Base-by-base conservation (phyloP, 1,284 basidiomycete species). In the Rhodotorula sp. region DNA sequence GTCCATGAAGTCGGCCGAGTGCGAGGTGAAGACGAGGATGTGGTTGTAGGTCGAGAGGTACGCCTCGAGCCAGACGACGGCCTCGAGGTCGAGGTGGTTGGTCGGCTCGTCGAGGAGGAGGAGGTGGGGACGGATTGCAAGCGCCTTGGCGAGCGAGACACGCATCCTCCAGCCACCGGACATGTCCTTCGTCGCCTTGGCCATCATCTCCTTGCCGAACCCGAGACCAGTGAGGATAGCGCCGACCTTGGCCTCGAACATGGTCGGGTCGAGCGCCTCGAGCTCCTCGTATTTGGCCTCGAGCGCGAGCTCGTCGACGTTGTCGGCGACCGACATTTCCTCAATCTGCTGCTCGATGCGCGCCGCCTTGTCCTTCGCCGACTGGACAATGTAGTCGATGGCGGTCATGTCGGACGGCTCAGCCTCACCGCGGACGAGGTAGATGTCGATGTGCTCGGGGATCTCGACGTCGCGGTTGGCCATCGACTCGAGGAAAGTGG, bases 1-100 rank as follows among this genome's bases (percentile, higher is more conserved):
- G 84, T 98, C 96, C 93, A 98, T 95, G 85, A 98, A 98, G 85
- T 98, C 96, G 82, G 94, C 91, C 61, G 95, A 97, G 85, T 98
- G 96, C 69, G 91, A 94, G 44, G 93, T 95, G 84, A 94, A 90
- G 80, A 97, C 91, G 77, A 99, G 88, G 81, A 98, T 98, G 82
- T 98, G 94, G 85, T 97, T 97, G 85, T 98, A 99, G 61, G 93
- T 97, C 59, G 92, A 92, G 57, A 98, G 86, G 84, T 98, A 98
- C 22, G 95, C 96, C 83, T 99, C 96, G 67, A 99, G 86, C 96
- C 96, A 99, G 70, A 98, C 96, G 77, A 99, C 96, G 66, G 96
- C 96, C 76, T 95, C 95, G 68, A 97, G 85, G 86, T 98, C 95
- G 66, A 76, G 67, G 67, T 76, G 75, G 64, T 76, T 76, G 53